Evolutionary conservation across 2,329 filamentous ascomycete genomes (phyloP).

Genomic region (Leptographium lundbergii): DNA sequence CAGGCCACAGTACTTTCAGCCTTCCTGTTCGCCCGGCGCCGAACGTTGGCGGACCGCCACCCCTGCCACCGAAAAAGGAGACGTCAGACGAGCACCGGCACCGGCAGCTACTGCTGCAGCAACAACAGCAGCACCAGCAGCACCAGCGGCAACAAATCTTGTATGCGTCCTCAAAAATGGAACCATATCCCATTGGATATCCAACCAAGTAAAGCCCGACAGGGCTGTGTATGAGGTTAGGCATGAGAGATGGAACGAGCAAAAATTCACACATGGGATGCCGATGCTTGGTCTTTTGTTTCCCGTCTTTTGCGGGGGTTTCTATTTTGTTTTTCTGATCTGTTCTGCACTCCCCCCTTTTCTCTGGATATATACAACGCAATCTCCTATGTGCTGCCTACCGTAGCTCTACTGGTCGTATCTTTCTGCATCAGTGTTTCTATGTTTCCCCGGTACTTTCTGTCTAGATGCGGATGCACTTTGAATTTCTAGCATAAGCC

Average conservation of each 20-base stretch:
- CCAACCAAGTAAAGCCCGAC: constrained; percentile 14
- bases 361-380: constrained; percentile 1
- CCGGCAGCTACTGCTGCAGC: constrained; percentile 4
- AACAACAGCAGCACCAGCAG: constrained; percentile 3
- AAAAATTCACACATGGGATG: neutral
- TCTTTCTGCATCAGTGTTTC: neutral
- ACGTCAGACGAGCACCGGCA: constrained; percentile 38
- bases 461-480: neutral
- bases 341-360: neutral
- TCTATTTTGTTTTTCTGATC: neutral
- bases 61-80: constrained; percentile 42
- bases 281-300: neutral
- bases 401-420: neutral
- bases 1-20: constrained; percentile 35
- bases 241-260: neutral
- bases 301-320: neutral
- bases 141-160: neutral
- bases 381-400: neutral
- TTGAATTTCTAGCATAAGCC: constrained; percentile 1
- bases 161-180: constrained; percentile 8
- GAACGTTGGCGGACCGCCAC: constrained; percentile 43
- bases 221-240: neutral
- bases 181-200: constrained; percentile 17
- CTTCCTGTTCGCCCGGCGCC: constrained; percentile 54
- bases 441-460: neutral